Evolutionary conservation across 2,329 filamentous ascomycete species (phyloP), one percentile per base, ranked within the genome.

Genomic region (Curvularia verruculosa): DNA sequence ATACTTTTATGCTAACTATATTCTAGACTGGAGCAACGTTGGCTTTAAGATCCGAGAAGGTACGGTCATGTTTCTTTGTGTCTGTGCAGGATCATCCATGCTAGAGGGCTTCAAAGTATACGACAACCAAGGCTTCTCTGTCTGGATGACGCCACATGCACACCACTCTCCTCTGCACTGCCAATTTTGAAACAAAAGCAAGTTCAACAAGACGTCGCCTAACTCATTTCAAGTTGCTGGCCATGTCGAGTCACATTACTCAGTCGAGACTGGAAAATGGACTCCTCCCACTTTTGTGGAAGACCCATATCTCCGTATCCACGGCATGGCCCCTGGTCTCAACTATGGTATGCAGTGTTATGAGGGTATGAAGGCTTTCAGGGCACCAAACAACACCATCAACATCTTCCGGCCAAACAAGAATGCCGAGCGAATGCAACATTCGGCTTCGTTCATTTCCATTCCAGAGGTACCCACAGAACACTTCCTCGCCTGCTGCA

Each of bases 331-430:
- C 0, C 93, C 95, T 0, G 94, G 87, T 41, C 86, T 98, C 64
- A 99, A 99, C 84, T 99, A 99, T 77, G 73, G 94, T 56, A 92
- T 96, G 75, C 95, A 98, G 81, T 94, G 92, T 70, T 99, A 96
- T 82, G 95, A 99, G 77, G 95, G 95, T n/a, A 87, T 98, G 75
- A 98, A 98, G 79, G 93, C 94, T 53, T 97, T 97, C 84, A 92
- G 94, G 61, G 82, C 84, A 2, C 90, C 92, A 18, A 81, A 84
- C 56, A 86, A 89, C 75, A 78, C 80, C 58, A 93, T 98, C 79
- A 86, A 87, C 74, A 86, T 98, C 76, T 98, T 98, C 86, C 89
- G 94, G 4, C 91, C 94, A 0, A 84, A 88, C 71, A 87, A 89
- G 73, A 98, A 98, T 76, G 95, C 93, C 36, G 78, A 80, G 40